Conservation (phyloP, 768 basidiomycete genomes). For the Paxillus involutus region DNA sequence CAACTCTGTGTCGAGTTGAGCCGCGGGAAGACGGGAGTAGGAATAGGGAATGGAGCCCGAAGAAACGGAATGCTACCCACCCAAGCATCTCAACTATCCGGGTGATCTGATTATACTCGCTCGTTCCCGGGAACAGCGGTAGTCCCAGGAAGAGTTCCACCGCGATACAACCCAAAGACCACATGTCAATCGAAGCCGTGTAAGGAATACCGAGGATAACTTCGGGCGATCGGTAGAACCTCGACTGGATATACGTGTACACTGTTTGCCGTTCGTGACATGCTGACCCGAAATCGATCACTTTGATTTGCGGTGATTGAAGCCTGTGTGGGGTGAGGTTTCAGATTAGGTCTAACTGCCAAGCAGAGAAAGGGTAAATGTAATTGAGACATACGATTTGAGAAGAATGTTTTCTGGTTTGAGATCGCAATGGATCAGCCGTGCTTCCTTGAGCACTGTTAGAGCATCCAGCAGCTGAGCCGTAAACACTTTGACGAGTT, state of each 20-base stretch:
- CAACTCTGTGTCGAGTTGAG: not conserved
- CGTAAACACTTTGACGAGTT: slow-evolving; percentile 98
- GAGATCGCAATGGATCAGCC: slow-evolving; percentile 96
- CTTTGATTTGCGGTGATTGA: slow-evolving; percentile 97
- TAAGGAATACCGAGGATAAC: slow-evolving; percentile 94
- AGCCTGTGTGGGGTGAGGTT: slow-evolving; percentile 48
- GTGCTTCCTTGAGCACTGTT: slow-evolving; percentile 90
- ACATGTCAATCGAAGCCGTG: slow-evolving; percentile 97
- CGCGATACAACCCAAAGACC: slow-evolving; percentile 98
- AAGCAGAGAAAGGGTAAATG: not conserved
- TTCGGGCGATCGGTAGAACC: slow-evolving; percentile 98
- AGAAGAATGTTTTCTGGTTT: slow-evolving; percentile 99
- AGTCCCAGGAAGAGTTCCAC: slow-evolving; percentile 97
- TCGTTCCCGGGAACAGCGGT: slow-evolving; percentile 96
- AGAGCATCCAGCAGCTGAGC: slow-evolving; percentile 92
- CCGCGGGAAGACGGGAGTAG: not conserved
- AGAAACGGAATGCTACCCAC: slow-evolving; percentile 45
- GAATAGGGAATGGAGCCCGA: not conserved
- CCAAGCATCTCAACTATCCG: slow-evolving; percentile 98
- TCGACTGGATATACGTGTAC: slow-evolving; percentile 98
- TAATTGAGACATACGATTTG: slow-evolving; percentile 66
- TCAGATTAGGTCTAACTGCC: not conserved
- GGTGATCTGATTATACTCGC: slow-evolving; percentile 98
- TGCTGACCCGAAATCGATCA: slow-evolving; percentile 98
- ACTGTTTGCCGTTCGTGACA: slow-evolving; percentile 99